Evolutionary conservation across 2,329 filamentous ascomycete genomes (phyloP), one percentile per base, ranked within the genome.

Genomic region (Pseudodiploospora longispora): DNA sequence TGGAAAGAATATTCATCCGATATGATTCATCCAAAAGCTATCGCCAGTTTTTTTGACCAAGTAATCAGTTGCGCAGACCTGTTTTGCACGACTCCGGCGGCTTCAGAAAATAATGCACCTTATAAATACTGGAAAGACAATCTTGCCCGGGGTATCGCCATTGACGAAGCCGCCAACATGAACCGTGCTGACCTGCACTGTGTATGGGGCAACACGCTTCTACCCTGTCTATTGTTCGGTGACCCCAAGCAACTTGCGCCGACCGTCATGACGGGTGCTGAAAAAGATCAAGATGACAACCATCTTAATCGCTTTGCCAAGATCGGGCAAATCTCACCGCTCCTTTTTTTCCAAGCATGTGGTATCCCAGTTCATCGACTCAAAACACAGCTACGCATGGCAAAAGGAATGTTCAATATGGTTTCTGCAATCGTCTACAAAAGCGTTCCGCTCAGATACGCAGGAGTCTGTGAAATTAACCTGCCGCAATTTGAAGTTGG

Each of bases 151-250:
- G 54, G 41, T 7, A 42, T 59, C 12, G 47, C 45, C 6, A 33
- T 57, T 1, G 54, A 59, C 27, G 52, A 57, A 30, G 56, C 54
- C 3, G 54, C 34, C 8, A 57, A 50, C 41, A 46, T 55, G 27
- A 49, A 49, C 37, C 52, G 52, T 1, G 44, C 45, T 4, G 56
- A 60, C 9, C 44, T 53, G 1, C 50, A 46, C 30, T 54, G 48
- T 9, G 37, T 55, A 45, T 55, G 54, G 53, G 52, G 53, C 10
- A 59, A 59, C 6, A 49, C 42, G 1, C 30, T 52, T 1, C 28
- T 51, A 7, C 56, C 54, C 4, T 56, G 53, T 42, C 27, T 56
- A 7, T 30, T 55, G 1, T 46, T 39, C 5, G 55, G 54, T 12
- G 55, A 59, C 35, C 34, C 47, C 2, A 47, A 48, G 36, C 51